Base-by-base conservation (phyloP, 345 rosid species). In the Eucalyptus caleyi region DNA sequence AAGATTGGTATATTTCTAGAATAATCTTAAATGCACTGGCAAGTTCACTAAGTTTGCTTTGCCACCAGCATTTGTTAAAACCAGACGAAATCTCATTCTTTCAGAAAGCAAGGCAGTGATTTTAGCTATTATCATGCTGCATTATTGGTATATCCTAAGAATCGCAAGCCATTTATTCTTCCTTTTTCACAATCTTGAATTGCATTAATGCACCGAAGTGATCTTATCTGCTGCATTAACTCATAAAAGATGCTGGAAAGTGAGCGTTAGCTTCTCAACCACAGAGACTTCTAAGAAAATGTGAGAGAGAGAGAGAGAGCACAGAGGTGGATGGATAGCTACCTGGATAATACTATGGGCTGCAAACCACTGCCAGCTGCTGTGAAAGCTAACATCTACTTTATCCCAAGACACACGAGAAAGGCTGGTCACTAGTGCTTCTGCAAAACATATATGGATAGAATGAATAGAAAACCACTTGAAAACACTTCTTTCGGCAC, bases 301-400 rank as follows among this genome's bases (percentile, higher is more conserved):
- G 14, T 5, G 32, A 51, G 80, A 30, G 80, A 34, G 11, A 30
- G 49, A 16, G 44, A 18, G 81, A n/a, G 82, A 40, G 12, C 47
- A 40, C 4, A 16, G 16, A 86, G 89, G 88, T 88, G 90, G 72
- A 89, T 90, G 88, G 80, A 81, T 91, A 86, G 45, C 60, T 50
- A 98, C 99, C 99, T 97, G 99, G 92, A 98, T 98, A 89, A 98
- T 92, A 91, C 97, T 98, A 90, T 98, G 99, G 90, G 99, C 99
- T 60, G 98, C 97, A 91, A 93, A 93, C 91, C 97, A 97, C 94
- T 90, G 97, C 92, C 95, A 93, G 92, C 98, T 92, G 91, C 92
- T 90, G 90, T 95, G 99, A 89, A 98, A 97, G 92, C 99, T 97
- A 92, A 96, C 99, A 90, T 97, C 99, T 62, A 98, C 90, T 90